A percentile compares a stretch with the other conserved stretches of the same genome.
These are phyloP conservation scores for Pachyrhizus erosus DNA, from an alignment of 306 rosid species.

Conservation along the genomic window DNA sequence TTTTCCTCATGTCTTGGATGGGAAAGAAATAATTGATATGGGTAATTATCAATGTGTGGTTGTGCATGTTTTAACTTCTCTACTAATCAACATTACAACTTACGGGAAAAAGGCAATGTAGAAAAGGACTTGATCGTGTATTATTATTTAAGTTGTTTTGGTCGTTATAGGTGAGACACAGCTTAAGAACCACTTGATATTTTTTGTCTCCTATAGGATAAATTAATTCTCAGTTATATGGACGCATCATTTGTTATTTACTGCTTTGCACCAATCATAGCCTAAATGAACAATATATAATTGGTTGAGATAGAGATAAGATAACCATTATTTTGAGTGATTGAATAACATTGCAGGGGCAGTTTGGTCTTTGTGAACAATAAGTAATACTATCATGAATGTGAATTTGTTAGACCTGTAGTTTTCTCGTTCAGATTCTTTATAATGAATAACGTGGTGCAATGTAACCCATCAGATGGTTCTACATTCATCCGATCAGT, in stretches of 20 bases:
- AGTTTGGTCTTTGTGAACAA: not conserved
- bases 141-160: conserved; percentile 10
- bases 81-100: conserved; percentile 14
- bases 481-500: not conserved
- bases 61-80: conserved; percentile 14
- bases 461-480: not conserved
- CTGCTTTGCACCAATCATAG: conserved; percentile 15
- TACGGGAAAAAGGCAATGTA: conserved; percentile 10
- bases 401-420: conserved; percentile 17
- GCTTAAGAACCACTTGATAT: conserved; percentile 28
- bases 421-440: not conserved
- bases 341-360: not conserved
- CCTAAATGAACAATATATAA: conserved; percentile 5
- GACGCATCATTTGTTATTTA: not conserved
- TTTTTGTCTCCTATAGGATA: not conserved
- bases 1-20: conserved; percentile 1
- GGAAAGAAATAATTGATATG: not conserved
- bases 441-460: not conserved
- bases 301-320: conserved; percentile 38
- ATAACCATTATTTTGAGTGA: conserved; percentile 11
- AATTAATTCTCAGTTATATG: conserved; percentile 23
- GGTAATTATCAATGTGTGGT: not conserved
- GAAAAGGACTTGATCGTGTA: conserved; percentile 30
- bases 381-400: not conserved
- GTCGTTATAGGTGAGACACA: conserved; percentile 14